These are phyloP conservation scores for Mucor circinelloides DNA, from an alignment of 371 early-diverging fungal genomes.

Conservation along the genomic window DNA sequence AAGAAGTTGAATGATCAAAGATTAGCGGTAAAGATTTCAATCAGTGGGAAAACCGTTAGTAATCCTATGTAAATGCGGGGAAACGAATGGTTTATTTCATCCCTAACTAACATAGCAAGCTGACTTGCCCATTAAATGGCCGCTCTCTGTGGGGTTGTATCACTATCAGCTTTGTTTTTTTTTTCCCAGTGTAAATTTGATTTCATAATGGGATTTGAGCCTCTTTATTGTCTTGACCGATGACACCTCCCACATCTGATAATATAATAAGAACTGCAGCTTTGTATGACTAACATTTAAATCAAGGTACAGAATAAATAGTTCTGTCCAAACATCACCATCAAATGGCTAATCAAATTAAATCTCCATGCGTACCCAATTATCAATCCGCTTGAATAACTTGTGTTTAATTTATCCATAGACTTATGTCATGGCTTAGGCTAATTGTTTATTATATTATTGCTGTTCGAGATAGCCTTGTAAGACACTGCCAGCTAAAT, in stretches of 20 bases:
- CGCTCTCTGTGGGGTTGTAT: neutral
- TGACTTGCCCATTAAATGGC: neutral
- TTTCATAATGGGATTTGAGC: neutral
- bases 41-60: constrained; percentile 19
- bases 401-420: too few species aligned
- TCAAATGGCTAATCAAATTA: neutral
- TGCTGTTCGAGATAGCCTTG: constrained; percentile 44
- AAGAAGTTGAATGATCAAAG: neutral
- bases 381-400: neutral
- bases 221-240: neutral
- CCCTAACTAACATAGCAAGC: neutral
- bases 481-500: constrained; percentile 62
- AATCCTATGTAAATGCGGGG: constrained; percentile 12
- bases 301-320: neutral
- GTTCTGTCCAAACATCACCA: neutral
- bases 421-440: neutral
- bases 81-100: neutral
- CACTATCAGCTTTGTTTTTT: neutral
- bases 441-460: neutral
- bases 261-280: too few species aligned
- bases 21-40: neutral
- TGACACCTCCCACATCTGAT: neutral
- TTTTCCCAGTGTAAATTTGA: neutral
- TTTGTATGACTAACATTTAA: neutral
- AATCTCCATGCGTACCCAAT: neutral